Base-by-base conservation (phyloP, 1,139 yeast species). In the Wickerhamomyces sp. region DNA sequence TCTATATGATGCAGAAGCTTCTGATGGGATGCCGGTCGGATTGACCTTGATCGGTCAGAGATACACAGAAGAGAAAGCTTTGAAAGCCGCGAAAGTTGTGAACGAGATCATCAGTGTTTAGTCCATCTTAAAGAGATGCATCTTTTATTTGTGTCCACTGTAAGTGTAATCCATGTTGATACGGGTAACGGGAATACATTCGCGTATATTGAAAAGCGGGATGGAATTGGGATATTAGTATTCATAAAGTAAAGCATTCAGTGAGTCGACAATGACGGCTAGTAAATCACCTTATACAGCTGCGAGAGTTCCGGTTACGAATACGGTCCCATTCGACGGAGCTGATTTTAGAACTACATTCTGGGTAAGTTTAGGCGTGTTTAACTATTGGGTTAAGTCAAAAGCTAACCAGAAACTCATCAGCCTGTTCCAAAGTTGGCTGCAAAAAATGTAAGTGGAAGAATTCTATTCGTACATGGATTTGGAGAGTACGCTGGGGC, bases 401-500 rank as follows among this genome's bases (percentile, higher is more conserved):
- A 8, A 20, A 12, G 15, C 31, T 32, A 39, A 33, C 35, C n/a
- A 16, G n/a, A 26, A 12, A 13, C 20, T 16, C 20, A 6, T n/a
- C 12, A 48, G 51, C 25, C 44, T 1, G 69, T 62, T 3, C 68
- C 71, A 6, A 51, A 58, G 24, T 57, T 54, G n/a, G n/a, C n/a
- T n/a, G n/a, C n/a, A 10, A 56, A 51, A 7, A 51, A 49, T 4
- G 61, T 66, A 48, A 68, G 67, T 42, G 89, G 84, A 3, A 69
- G 79, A 40, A 55, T 85, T 7, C 41, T 87, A 5, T 70, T 73
- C 42, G 79, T 85, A 16, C 95, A 85, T 57, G 97, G 97, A 0
- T 88, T 87, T 58, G 73, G 80, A 16, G 97, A 89, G 54, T 72
- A 71, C 40, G 63, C 75, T 9, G 52, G 54, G 11, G 41, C 76